Base-by-base conservation (phyloP, 768 basidiomycete species). In the Leccinum aurantiacum region DNA sequence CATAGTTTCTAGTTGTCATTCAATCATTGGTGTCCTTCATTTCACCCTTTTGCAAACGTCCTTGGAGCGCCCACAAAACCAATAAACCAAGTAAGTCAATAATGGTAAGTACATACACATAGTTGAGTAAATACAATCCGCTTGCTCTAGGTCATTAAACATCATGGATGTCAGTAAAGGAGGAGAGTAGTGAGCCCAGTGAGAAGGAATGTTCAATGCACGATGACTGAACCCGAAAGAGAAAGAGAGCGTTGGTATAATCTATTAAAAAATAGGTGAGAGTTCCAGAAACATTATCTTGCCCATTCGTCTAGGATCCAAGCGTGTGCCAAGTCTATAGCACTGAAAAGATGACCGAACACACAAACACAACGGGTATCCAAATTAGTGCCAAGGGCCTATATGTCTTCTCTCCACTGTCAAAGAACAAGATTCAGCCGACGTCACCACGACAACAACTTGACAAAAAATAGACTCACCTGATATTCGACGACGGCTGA, bases 401-500 rank as follows among this genome's bases (percentile, higher is more conserved):
- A 59, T 53, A n/a, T 41, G 64, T 61, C 54, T 41, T 58, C 33
- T 70, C 31, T 57, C 11, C 17, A 54, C n/a, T 41, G 19, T 33
- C 6, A 22, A 14, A 53, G 19, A 19, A 46, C 4, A 46, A 46
- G n/a, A 46, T 11, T 62, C 55, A 65, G 60, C 14, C 24, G n/a
- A 33, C n/a, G 29, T 6, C 35, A 24, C 14, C 8, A 48, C 22
- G 31, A 33, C 19, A 31, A 54, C 2, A 17, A 11, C 17, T 41
- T 17, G n/a, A 19, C 9, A 54, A 49, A 31, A 22, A 24, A 24
- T 1, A 22, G 4, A 67, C 72, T 6, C 37, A 74, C 74, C 66
- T 66, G 60, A 52, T 71, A 1, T 65, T 44, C 4, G 64, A 25
- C 6, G 68, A 27, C 3, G 82, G 82, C 38, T 57, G 57, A 27